Evolutionary conservation across 306 rosid genomes (phyloP).

Genomic region (Hylodesmum podocarpum): DNA sequence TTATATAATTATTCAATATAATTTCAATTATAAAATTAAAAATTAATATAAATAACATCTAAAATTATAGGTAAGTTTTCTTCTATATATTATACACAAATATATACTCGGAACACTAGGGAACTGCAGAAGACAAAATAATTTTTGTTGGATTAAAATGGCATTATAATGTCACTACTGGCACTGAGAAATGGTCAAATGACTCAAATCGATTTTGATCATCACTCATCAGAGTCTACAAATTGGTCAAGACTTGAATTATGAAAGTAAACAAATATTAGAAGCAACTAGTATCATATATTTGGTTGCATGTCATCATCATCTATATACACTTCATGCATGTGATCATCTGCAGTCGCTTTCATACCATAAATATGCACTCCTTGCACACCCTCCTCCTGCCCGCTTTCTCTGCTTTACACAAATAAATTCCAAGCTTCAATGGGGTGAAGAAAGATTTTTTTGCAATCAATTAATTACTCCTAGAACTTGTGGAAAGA

Average conservation of each 20-base stretch:
- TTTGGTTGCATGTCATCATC: conserved; percentile 12
- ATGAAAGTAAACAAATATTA: conserved; percentile 15
- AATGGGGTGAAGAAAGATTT: background rate
- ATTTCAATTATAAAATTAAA: too few species aligned
- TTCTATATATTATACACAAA: background rate
- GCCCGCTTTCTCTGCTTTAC: background rate
- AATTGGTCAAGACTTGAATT: conserved; percentile 16
- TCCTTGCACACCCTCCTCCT: conserved; percentile 15
- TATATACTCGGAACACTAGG: background rate
- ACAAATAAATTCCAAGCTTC: background rate
- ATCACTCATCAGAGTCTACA: conserved; percentile 17
- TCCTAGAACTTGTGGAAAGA: background rate
- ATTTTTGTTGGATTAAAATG: conserved; percentile 26
- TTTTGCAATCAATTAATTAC: background rate
- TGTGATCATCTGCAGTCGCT: conserved; percentile 7
- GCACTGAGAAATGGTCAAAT: conserved; percentile 25
- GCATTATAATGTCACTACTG: conserved; percentile 31
- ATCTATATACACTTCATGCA: conserved; percentile 11
- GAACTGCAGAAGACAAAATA: conserved; percentile 21
- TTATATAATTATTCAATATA: too few species aligned
- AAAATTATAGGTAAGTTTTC: too few species aligned
- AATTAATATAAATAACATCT: too few species aligned
- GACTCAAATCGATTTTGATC: conserved; percentile 25
- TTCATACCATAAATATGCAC: background rate
- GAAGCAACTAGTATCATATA: conserved; percentile 12